Percentiles rank a stretch among this genome's conserved stretches.
These are phyloP conservation scores for Lasiosphaeriaceae sp. DNA, from an alignment of 495 filamentous ascomycete species.

Conservation along the genomic window DNA sequence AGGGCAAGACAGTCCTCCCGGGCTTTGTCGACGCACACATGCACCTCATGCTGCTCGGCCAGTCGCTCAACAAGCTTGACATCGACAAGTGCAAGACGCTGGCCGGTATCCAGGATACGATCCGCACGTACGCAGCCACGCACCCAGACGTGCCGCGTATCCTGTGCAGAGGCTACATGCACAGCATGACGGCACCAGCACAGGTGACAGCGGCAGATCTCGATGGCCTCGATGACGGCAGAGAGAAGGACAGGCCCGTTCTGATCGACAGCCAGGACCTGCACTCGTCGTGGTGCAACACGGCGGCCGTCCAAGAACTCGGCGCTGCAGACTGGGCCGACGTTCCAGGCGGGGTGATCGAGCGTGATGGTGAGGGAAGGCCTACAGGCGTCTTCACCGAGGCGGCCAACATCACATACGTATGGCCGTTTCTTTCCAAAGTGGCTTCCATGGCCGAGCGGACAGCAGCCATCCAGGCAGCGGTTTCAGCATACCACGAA, in stretches of 20 bases:
- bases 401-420: constrained; percentile 51
- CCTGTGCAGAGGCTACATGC: constrained; percentile 59
- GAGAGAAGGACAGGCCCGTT: constrained; percentile 44
- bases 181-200: constrained; percentile 47
- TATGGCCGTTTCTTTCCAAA: constrained; percentile 56
- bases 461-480: constrained; percentile 45
- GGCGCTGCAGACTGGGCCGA: constrained; percentile 43
- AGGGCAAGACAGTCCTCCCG: constrained; percentile 49
- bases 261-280: constrained; percentile 60
- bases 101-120: constrained; percentile 47
- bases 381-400: constrained; percentile 56
- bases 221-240: constrained; percentile 51
- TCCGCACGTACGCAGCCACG: constrained; percentile 46
- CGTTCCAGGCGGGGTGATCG: constrained; percentile 54
- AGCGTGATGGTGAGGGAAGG: constrained; percentile 49
- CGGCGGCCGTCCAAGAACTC: constrained; percentile 50
- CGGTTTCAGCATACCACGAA: constrained; percentile 48
- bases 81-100: constrained; percentile 52
- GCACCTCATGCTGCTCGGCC: constrained; percentile 58
- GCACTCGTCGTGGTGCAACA: constrained; percentile 61
- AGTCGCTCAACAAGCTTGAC: constrained; percentile 54
- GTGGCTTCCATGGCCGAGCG: constrained; percentile 51
- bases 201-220: constrained; percentile 51
- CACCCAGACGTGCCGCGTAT: constrained; percentile 50
- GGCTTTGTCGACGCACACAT: constrained; percentile 65